Evolutionary conservation across 1,284 basidiomycete species (phyloP).

Genomic region (Pascua guehoae): DNA sequence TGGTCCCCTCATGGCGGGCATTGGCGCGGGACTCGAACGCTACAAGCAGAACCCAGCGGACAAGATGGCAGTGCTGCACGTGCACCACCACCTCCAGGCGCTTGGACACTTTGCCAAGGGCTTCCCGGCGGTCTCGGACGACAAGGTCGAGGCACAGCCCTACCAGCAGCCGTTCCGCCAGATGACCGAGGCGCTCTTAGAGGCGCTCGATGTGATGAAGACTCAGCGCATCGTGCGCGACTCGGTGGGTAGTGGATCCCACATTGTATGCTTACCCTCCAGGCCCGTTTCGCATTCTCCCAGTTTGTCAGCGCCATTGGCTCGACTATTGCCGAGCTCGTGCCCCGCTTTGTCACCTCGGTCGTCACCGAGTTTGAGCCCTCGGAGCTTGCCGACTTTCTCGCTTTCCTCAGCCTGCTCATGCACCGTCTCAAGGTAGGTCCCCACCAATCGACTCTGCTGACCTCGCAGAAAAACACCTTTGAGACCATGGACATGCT

Average conservation of each 20-base stretch:
- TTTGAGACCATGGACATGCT: constrained; percentile 80
- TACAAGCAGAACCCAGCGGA: constrained; percentile 36
- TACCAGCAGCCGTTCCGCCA: constrained; percentile 77
- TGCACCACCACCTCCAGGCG: constrained; percentile 96
- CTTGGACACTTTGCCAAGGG: constrained; percentile 94
- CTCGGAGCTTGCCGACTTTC: constrained; percentile 88
- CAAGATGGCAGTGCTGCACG: constrained; percentile 67
- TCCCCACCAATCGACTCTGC: constrained; percentile 2
- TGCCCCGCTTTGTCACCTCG: constrained; percentile 67
- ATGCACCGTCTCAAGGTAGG: constrained; percentile 87
- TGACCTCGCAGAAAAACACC: constrained; percentile 35
- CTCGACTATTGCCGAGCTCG: constrained; percentile 56
- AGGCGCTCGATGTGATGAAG: constrained; percentile 84
- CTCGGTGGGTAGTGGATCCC: constrained; percentile 61
- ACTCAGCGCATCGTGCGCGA: constrained; percentile 83
- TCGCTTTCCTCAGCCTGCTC: constrained; percentile 87
- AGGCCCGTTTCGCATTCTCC: constrained; percentile 90
- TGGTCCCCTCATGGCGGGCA: constrained; percentile 73
- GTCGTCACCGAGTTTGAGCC: constrained; percentile 88
- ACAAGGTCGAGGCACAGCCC: constrained; percentile 67
- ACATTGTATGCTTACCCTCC: neutral
- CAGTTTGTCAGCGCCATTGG: constrained; percentile 88
- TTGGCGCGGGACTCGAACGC: constrained; percentile 64
- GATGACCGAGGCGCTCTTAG: constrained; percentile 83
- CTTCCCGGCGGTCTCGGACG: constrained; percentile 81